Evolutionary conservation across 2,329 filamentous ascomycete species (phyloP), one percentile per base, ranked within the genome.

Genomic region (Paracoccidioides lutzii): DNA sequence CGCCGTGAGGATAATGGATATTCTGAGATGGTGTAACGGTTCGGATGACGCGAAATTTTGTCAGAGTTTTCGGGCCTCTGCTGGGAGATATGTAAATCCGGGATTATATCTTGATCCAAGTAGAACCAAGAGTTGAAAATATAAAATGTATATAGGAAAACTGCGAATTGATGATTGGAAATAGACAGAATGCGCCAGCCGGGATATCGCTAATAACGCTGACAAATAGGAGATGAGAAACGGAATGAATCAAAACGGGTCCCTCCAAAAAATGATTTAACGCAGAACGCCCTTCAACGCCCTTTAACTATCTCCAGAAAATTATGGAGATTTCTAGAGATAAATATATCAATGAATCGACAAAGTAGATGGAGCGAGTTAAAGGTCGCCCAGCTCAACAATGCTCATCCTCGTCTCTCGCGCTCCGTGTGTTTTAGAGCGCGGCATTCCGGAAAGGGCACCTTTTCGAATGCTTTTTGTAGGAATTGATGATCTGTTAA

Each of bases 341-440:
- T 37, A 28, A 35, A 28, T 50, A 50, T 28, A 52, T 52, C 32
- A 12, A 52, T n/a, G 22, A n/a, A 14, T 30, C 35, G 15, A 52
- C 30, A 22, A 52, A 22, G 22, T 43, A 32, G 15, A 14, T 43
- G 28, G 37, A 53, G 35, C 9, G 3, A 9, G 10, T 52, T 48
- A 59, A 28, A 59, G 58, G 28, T 59, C 58, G 5, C 58, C 56
- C 15, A 59, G 38, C 48, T 59, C 58, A 40, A 52, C 58, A 40
- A 58, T 35, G 22, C 15, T 32, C 3, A 49, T 35, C 22, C 54
- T 52, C 48, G 32, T 46, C 12, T 54, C 42, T 33, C 52, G 15
- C 7, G 52, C 14, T 35, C 38, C 42, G 28, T 48, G 42, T 38
- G 32, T 14, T 37, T 3, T 12, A 10, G 32, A 32, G 3, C 49